These are phyloP conservation scores for Combretum micranthum DNA, from an alignment of 345 rosid genomes.

Conservation along the genomic window DNA sequence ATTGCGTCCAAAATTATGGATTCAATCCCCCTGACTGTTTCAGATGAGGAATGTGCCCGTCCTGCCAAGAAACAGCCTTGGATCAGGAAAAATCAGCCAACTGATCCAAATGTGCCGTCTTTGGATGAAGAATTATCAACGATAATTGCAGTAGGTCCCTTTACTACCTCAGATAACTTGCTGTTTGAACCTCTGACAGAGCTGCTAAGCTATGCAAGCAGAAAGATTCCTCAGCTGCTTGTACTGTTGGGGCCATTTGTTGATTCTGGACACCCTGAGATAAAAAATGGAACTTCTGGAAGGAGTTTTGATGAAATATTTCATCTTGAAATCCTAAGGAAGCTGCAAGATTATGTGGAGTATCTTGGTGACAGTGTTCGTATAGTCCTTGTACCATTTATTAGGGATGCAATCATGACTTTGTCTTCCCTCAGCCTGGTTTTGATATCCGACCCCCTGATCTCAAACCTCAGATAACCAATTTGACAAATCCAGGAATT, in stretches of 20 bases:
- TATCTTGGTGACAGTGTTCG: slow-evolving; percentile 58
- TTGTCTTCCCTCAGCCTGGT: slow-evolving; percentile 93
- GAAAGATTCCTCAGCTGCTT: slow-evolving; percentile 76
- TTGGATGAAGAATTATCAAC: no score
- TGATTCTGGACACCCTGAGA: slow-evolving; percentile 76
- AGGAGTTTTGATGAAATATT: no score
- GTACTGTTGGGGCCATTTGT: slow-evolving; percentile 89
- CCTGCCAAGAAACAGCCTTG: slow-evolving; percentile 73
- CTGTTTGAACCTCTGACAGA: slow-evolving; percentile 74
- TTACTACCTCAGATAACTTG: no score
- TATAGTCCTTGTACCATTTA: slow-evolving; percentile 70
- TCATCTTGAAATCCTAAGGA: no score
- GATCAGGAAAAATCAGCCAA: slow-evolving; percentile 43
- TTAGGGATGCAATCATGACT: slow-evolving; percentile 88
- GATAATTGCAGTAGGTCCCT: no score
- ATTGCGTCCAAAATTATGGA: no score
- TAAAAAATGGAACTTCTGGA: no score
- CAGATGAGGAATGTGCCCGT: slow-evolving; percentile 33
- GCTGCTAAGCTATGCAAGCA: slow-evolving; percentile 71
- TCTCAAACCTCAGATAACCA: slow-evolving; percentile 46
- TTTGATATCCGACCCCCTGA: slow-evolving; percentile 45
- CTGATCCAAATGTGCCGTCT: no score
- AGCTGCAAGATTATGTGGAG: no score
- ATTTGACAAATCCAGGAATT: slow-evolving; percentile 73
- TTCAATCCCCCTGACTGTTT: slow-evolving; percentile 24